Conservation (phyloP, 2,329 filamentous ascomycete genomes). For the Phialophora macrospora region DNA sequence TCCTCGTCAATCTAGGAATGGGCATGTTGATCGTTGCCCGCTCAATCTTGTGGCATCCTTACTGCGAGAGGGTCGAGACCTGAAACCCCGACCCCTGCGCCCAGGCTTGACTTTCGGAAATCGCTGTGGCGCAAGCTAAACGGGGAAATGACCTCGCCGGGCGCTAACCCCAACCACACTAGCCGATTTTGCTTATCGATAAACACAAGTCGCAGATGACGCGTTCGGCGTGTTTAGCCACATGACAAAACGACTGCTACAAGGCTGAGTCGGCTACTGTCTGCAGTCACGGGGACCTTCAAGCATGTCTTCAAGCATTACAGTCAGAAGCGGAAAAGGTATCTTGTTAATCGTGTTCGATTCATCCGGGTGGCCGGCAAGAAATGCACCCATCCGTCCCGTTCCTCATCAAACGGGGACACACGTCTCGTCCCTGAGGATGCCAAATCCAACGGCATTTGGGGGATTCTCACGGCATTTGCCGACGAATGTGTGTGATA, state of each 20-base stretch:
- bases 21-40: too few species aligned
- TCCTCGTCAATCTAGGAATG: neutral
- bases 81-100: neutral
- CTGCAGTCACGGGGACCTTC: neutral
- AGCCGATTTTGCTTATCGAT: constrained; percentile 1
- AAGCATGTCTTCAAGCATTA: neutral
- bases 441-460: neutral
- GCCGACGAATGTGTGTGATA: neutral
- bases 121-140: neutral
- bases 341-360: neutral
- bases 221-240: neutral
- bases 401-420: neutral
- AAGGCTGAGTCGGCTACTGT: neutral
- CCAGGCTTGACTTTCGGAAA: neutral
- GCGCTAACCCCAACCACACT: neutral
- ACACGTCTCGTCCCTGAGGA: neutral
- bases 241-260: neutral
- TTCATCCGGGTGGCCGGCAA: neutral
- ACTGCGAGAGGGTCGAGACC: neutral
- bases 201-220: neutral
- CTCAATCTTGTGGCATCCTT: too few species aligned
- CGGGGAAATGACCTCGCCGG: neutral
- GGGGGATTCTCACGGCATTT: neutral
- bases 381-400: neutral
- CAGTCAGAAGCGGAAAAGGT: neutral